Evolutionary conservation across 805 yeast genomes (phyloP).

Genomic region (Candida ovalis): DNA sequence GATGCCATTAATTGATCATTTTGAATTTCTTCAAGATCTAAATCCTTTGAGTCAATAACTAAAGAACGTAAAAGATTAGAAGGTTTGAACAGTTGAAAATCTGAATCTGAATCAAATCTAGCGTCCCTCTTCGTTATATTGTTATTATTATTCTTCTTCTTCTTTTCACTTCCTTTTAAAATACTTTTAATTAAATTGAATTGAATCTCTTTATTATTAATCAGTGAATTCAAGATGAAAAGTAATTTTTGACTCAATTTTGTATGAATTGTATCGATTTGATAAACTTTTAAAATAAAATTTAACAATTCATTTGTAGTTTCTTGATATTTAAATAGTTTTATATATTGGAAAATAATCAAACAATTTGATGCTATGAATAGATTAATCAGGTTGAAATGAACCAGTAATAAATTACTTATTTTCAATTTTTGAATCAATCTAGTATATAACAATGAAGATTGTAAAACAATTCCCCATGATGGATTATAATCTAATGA

Average conservation of each 20-base stretch:
- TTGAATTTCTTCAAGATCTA: not conserved
- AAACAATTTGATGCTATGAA: not conserved
- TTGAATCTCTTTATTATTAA: slow-evolving; percentile 4
- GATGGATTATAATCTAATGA: slow-evolving; percentile 11
- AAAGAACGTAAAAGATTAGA: not conserved
- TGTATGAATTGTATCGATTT: not conserved
- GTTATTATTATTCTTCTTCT: no score
- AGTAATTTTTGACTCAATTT: slow-evolving; percentile 2
- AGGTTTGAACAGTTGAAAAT: not conserved
- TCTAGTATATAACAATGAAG: slow-evolving; percentile 8
- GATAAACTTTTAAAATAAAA: not conserved
- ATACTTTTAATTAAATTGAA: slow-evolving; percentile 1
- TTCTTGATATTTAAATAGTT: not conserved
- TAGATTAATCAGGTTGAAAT: slow-evolving; percentile 7
- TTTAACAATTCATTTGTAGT: not conserved
- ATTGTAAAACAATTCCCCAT: slow-evolving; percentile 18
- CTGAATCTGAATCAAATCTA: not conserved
- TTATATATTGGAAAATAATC: not conserved
- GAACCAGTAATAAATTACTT: slow-evolving; percentile 5
- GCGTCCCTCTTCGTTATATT: no score
- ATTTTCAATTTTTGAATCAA: slow-evolving; percentile 4
- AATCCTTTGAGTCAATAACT: slow-evolving; percentile 2
- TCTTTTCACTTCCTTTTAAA: not conserved
- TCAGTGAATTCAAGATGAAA: slow-evolving; percentile 4
- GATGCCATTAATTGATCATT: no score